Conservation (phyloP, 1,139 yeast species). For the Hansenula sp. region DNA sequence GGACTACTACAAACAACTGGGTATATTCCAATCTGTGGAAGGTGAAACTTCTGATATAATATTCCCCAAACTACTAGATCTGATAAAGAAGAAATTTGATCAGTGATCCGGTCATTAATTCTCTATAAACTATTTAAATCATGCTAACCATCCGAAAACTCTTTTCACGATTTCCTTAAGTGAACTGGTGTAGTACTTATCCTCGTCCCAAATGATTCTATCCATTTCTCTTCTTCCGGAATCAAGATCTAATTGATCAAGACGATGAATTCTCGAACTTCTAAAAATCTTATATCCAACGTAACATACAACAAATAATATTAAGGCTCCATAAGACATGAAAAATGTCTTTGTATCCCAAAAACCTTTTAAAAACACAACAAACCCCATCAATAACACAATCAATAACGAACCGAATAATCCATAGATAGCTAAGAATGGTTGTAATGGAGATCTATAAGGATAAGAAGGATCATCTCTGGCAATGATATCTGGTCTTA, state of each 20-base stretch:
- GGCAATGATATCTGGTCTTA: slow-evolving; percentile 61
- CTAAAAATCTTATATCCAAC: slow-evolving; percentile 49
- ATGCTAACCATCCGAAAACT: slow-evolving; percentile 19
- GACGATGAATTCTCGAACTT: slow-evolving; percentile 46
- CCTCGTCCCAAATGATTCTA: slow-evolving; percentile 67
- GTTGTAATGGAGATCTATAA: slow-evolving; percentile 72
- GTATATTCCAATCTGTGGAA: slow-evolving; percentile 50
- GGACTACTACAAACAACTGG: slow-evolving; percentile 49
- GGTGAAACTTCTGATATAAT: slow-evolving; percentile 85
- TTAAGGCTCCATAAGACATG: slow-evolving; percentile 61
- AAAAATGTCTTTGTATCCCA: slow-evolving; percentile 67
- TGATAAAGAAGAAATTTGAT: slow-evolving; percentile 29
- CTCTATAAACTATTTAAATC: too few species aligned
- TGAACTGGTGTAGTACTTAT: slow-evolving; percentile 32
- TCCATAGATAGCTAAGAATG: slow-evolving; percentile 68
- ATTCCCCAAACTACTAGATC: slow-evolving; percentile 58
- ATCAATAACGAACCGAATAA: slow-evolving; percentile 50
- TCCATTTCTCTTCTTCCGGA: slow-evolving; percentile 76
- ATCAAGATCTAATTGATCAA: slow-evolving; percentile 70
- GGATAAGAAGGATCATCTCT: slow-evolving; percentile 70
- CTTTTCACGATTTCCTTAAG: slow-evolving; percentile 25
- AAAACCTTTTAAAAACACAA: slow-evolving; percentile 49
- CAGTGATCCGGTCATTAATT: slow-evolving; percentile 1
- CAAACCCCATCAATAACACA: slow-evolving; percentile 65
- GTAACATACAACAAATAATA: slow-evolving; percentile 52